Base-by-base conservation (phyloP, 768 basidiomycete species). In the Coprinopsis sp. region DNA sequence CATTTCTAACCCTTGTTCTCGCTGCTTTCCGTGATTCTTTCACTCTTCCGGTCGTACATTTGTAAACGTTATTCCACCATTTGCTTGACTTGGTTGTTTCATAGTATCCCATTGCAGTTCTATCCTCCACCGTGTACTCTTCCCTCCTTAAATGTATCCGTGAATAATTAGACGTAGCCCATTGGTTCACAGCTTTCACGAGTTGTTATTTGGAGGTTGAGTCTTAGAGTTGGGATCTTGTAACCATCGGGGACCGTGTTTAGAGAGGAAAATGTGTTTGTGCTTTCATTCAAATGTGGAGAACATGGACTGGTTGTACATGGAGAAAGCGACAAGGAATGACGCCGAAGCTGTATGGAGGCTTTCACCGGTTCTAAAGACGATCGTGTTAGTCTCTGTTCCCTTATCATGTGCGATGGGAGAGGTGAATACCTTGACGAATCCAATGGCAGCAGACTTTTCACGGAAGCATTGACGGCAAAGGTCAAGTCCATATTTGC, bases 391-490 rank as follows among this genome's bases (percentile, higher is more conserved):
- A n/a, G 12, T 30, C 18, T 28, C 6, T 22, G 23, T 19, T 6
- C 16, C 10, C n/a, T 31, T 8, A 21, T 39, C 23, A 18, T 24
- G 23, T 7, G 8, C 23, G 6, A 18, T 16, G 11, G 11, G 21
- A 6, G 18, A 5, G 6, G 27, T 10, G 11, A 76, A 55, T 55
- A 94, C 93, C 89, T 96, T 96, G 64, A 78, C 74, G 77, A 96
- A 96, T 51, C 93, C 93, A 59, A 96, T 96, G 51, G 87, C 85
- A 57, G 84, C 79, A 43, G 91, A 78, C 74, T 92, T 93, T 76
- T 96, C 93, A 58, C 93, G 88, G 87, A 95, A 96, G 73, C 93
- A 96, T 71, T 96, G 93, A 70, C 93, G 89, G 74, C 93, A 96
- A 58, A 96, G 86, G 74, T 95, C 91, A 57, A 95, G 82, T 48